These are phyloP conservation scores for Colletotrichum tropicale DNA, from an alignment of 2,329 filamentous ascomycete species.

Conservation along the genomic window DNA sequence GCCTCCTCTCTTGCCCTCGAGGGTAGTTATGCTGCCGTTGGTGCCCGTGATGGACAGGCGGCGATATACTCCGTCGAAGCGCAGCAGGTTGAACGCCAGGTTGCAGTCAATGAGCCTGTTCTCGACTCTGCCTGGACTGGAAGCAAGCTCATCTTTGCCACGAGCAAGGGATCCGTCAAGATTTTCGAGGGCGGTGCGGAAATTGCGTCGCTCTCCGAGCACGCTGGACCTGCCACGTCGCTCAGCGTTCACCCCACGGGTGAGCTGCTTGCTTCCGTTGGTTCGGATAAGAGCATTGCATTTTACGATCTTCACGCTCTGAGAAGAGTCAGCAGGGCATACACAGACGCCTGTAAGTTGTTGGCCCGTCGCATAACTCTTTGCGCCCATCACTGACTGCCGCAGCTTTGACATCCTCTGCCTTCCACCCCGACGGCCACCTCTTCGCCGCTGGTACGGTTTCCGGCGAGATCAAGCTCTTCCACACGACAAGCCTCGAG, in stretches of 20 bases:
- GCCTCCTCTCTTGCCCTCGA: constrained; percentile 54
- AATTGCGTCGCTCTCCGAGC: constrained; percentile 74
- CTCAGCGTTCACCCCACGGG: constrained; percentile 84
- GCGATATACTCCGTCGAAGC: constrained; percentile 77
- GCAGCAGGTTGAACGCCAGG: constrained; percentile 68
- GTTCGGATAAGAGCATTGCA: constrained; percentile 89
- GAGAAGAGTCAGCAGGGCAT: constrained; percentile 77
- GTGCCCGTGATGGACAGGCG: constrained; percentile 75
- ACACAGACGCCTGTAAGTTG: constrained; percentile 63
- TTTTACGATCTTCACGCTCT: constrained; percentile 79
- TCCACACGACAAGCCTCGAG: constrained; percentile 81
- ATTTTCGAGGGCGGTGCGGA: constrained; percentile 76
- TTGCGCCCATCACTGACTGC: constrained; percentile 29
- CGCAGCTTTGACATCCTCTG: constrained; percentile 73
- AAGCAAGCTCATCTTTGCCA: constrained; percentile 73
- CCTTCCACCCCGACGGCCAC: constrained; percentile 97
- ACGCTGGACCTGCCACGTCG: constrained; percentile 80
- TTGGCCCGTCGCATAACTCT: not conserved
- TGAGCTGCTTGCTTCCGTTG: constrained; percentile 83
- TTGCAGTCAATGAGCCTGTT: constrained; percentile 71
- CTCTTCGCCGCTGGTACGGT: constrained; percentile 84
- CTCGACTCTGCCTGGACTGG: constrained; percentile 70
- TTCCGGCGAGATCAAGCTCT: constrained; percentile 84
- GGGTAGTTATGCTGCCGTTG: constrained; percentile 73
- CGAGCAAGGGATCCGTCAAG: constrained; percentile 78